Base-by-base conservation (phyloP, 257 asterid genomes). In the Sherardia arvensis region DNA sequence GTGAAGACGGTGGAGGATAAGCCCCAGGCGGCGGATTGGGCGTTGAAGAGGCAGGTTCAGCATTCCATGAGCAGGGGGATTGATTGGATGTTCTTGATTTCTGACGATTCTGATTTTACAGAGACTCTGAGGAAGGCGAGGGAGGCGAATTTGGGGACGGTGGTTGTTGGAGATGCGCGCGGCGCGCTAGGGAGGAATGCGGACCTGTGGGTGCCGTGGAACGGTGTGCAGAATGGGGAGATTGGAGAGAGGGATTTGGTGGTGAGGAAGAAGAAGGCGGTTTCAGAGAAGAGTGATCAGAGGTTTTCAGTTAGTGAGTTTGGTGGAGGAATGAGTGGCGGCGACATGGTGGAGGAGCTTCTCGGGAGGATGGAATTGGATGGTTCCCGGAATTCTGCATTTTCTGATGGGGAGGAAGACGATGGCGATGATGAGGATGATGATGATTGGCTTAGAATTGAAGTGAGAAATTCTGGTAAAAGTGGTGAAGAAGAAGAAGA, bases 21-120 rank as follows among this genome's bases (percentile, higher is more conserved):
- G 81, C 96, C 96, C 1, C 98, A 91, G 68, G 93, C 98, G 0
- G 98, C 98, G 11, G 95, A 91, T 80, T 91, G 87, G 95, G 98
- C 98, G 0, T 66, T 91, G 79, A 91, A 88, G 79, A 86, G 82
- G 78, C 98, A 88, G 73, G 89, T 91, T 94, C 59, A 78, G 82
- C 98, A 91, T 65, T 91, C 98, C 0, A 78, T 91, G 93, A 86
- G 76, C 51, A 74, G 98, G 62, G 95, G 96, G 43, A 85, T 88
- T 20, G 98, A 91, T 72, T 91, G 98, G 98, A 73, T 91, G 54
- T 85, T 91, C 48, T 68, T 91, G 65, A 91, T 91, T 0, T 88
- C 95, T 2, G 96, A 88, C 67, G 98, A 88, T 76, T 86, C 95
- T 0, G 98, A 88, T 74, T 91, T 91, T 61, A 77, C 83, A 0